Evolutionary conservation across 208 protist genomes (phyloP), one percentile per base, ranked within the genome.

Genomic region (Vickermania ingenoplastis): DNA sequence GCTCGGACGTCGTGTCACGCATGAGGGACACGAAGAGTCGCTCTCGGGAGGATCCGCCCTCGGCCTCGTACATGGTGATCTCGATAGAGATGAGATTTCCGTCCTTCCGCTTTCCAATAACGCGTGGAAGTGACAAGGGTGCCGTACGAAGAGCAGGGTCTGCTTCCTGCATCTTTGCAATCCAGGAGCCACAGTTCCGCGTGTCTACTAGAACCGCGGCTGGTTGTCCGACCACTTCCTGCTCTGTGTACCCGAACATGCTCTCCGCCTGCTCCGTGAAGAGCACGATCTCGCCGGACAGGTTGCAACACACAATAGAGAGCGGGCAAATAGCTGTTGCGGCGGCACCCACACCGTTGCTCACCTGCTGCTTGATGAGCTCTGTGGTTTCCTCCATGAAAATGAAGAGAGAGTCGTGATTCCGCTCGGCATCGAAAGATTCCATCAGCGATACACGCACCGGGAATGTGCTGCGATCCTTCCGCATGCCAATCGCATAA

Each of bases 191-290:
- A 17, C 36, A 45, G 17, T 45, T 45, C 36, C 36, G 36, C 7
- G 36, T 17, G 17, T 45, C 36, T 65, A 81, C 70, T 21, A 86
- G 51, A 28, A 81, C 50, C 29, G 57, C 30, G 53, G 64, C 31
- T 28, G 69, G 51, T 26, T 53, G 13, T 4, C 65, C 63, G 4
- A 72, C 3, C 7, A 71, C 51, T 3, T 75, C 65, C 7, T 31
- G 22, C 25, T 53, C 31, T 14, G 3, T 53, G 41, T 60, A 72
- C 14, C 53, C 64, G 21, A 72, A 75, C 14, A 68, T 28, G n/a
- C 4, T 52, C 56, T 69, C 56, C 7, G 69, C 69, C 13, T 60
- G 61, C 4, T 24, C 5, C 13, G 11, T 65, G 63, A 74, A 69
- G 4, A 59, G 63, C 51, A 68, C 23, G 14, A 74, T 41, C 2